Evolutionary conservation across 116 monocot species (phyloP).

Genomic region (Dioscorea cayenensis): DNA sequence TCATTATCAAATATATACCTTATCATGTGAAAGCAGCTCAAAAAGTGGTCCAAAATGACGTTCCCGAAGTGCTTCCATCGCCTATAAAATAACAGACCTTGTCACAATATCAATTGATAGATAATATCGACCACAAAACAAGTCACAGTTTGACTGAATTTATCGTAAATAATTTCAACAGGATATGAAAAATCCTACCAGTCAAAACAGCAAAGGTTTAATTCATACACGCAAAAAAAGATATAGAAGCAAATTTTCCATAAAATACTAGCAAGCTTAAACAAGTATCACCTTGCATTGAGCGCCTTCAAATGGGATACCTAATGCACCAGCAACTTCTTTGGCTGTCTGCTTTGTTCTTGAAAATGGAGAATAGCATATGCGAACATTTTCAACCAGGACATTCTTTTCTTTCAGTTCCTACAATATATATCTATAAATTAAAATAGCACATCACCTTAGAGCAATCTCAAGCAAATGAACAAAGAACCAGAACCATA

Average conservation of each 20-base stretch:
- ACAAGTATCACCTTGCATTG: conserved; percentile 49
- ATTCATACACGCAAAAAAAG: neutral
- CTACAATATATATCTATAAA: conserved; percentile 17
- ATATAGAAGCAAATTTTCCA: neutral
- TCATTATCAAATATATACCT: conserved; percentile 25
- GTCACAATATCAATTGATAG: neutral
- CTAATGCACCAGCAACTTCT: conserved; percentile 59
- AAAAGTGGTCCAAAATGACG: conserved; percentile 74
- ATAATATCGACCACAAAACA: neutral
- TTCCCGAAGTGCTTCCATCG: conserved; percentile 59
- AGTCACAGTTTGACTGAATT: neutral
- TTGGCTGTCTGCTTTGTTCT: conserved; percentile 77
- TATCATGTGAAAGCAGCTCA: conserved; percentile 85
- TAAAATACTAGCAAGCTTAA: neutral
- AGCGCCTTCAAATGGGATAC: conserved; percentile 52
- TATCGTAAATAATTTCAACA: neutral
- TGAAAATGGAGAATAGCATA: conserved; percentile 84
- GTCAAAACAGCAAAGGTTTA: neutral
- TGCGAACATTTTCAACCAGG: conserved; percentile 40
- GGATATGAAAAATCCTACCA: neutral
- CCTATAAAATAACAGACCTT: conserved; percentile 29
- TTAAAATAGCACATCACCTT: no score
- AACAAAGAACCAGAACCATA: neutral
- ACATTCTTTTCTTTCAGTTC: conserved; percentile 51
- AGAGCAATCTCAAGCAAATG: no score